Base-by-base conservation (phyloP, 2,329 filamentous ascomycete genomes). In the Penicillium sp. region DNA sequence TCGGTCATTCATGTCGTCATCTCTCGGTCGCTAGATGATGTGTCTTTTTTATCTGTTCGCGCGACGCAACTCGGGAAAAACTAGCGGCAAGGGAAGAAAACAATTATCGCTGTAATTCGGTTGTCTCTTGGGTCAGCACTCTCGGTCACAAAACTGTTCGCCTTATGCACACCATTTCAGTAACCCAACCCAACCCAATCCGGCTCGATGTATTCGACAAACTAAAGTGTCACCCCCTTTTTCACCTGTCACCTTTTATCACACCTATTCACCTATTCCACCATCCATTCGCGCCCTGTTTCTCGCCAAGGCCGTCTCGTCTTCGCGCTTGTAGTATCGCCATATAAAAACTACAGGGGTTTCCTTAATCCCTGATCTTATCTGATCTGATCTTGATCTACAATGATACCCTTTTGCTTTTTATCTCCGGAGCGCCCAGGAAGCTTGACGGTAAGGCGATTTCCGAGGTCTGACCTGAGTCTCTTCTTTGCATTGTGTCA, bases 31-130 rank as follows among this genome's bases (percentile, higher is more conserved):
- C 68, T 67, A 58, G 58, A 69, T 68, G 66, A 66, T 73, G 61
- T 70, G 60, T 54, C 53, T 70, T 61, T 68, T 65, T 64, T 68
- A 10, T 72, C 70, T 67, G 62, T 70, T 69, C 66, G 64, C 67
- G 67, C 68, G 67, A 62, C 68, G 62, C 67, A 65, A 68, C 59
- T 67, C 67, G 68, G 68, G 62, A 9, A 40, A 64, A 69, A 63
- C 61, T 74, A 70, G 72, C 72, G 70, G 69, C 71, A 72, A 42
- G 68, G 66, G 68, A 66, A 69, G 59, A 64, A 63, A 67, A 65
- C 65, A 69, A 65, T 63, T 68, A 68, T 70, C 72, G 70, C 72
- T 75, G 72, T 75, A 75, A 74, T 74, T 72, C 70, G 71, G 68
- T 70, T 74, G 59, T 74, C 69, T 72, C 65, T 68, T 73, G 69